Base-by-base conservation (phyloP, 805 yeast genomes). In the Ogataea pignaliae region DNA sequence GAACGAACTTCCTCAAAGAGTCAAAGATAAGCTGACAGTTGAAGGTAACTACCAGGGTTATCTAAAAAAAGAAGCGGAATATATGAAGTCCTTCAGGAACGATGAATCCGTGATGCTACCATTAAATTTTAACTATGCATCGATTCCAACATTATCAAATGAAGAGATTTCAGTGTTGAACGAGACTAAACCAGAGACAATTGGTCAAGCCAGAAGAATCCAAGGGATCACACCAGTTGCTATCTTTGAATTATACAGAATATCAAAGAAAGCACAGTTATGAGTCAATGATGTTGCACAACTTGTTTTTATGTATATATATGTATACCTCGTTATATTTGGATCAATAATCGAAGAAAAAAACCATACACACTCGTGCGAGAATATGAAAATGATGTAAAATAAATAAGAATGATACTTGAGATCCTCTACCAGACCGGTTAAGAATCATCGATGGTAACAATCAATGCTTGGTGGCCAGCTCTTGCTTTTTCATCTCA, bases 221-320 rank as follows among this genome's bases (percentile, higher is more conserved):
- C 95, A 93, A 57, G 98, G 99, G 1, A 81, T 93, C 2, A 91
- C 98, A 0, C 96, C 98, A 0, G 91, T 97, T 0, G 93, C 97
- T 0, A 70, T 88, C 14, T 85, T 88, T 50, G 95, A 87, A 58
- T 70, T 90, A 38, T 86, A 82, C 58, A 71, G 81, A 48, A 60
- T 84, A 43, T 73, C 73, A 7, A 68, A 62, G 43, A 59, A 64
- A 30, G 14, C 14, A 5, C 13, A 30, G 14, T 21, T 21, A 21
- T 21, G 26, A 21, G n/a, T n/a, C n/a, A n/a, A 21, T 21, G 4
- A 21, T 21, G 26, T 21, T 21, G 4, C 5, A 5, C 37, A 34
- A 34, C 37, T 34, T 34, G 29, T 29, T 7, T 4, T 17, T 36
- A 11, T 4, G 7, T 21, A 21, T 21, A 21, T 5, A 4, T 4